phyloP scores from a whole-genome alignment of 108 stramenopile species.

The Fragilaria crotonensis region DNA sequence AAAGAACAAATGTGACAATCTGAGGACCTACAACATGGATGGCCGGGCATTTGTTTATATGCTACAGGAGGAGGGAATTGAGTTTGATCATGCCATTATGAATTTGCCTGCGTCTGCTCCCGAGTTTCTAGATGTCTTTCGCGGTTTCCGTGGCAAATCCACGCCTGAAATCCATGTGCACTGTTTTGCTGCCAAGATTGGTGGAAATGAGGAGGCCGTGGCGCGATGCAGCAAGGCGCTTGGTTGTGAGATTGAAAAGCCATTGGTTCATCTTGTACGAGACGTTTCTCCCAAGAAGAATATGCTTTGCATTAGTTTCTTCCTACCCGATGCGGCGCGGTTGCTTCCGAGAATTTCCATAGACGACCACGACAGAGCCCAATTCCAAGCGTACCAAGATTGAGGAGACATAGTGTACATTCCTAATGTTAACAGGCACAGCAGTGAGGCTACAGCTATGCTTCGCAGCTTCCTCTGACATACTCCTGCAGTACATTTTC shows the following conservation, averaged over 20 bases:
- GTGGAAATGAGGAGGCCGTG: conserved; percentile 29
- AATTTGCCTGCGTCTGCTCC: conserved; percentile 91
- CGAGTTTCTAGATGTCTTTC: conserved; percentile 92
- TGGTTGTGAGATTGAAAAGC: conserved; percentile 52
- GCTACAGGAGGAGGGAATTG: conserved; percentile 38
- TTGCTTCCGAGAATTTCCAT: conserved; percentile 12
- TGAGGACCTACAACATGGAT: conserved; percentile 81
- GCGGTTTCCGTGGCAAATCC: conserved; percentile 33
- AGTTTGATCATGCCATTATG: conserved; percentile 87
- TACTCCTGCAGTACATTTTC: conserved; percentile 31
- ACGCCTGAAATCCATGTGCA: conserved; percentile 71
- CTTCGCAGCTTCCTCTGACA: conserved; percentile 38
- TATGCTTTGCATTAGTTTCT: conserved; percentile 80
- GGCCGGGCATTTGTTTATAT: conserved; percentile 76
- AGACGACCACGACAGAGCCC: neutral
- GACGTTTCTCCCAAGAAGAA: conserved; percentile 82
- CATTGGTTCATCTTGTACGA: conserved; percentile 48
- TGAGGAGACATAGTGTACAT: no score
- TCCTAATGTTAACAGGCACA: no score
- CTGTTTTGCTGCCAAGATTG: conserved; percentile 65
- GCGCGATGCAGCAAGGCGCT: conserved; percentile 54
- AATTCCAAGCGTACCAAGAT: neutral
- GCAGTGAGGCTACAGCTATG: no score
- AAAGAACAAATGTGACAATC: conserved; percentile 69
- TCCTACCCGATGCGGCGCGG: conserved; percentile 44